Evolutionary conservation across 129 eudicot genomes (phyloP).

Genomic region (Flaveria robusta): DNA sequence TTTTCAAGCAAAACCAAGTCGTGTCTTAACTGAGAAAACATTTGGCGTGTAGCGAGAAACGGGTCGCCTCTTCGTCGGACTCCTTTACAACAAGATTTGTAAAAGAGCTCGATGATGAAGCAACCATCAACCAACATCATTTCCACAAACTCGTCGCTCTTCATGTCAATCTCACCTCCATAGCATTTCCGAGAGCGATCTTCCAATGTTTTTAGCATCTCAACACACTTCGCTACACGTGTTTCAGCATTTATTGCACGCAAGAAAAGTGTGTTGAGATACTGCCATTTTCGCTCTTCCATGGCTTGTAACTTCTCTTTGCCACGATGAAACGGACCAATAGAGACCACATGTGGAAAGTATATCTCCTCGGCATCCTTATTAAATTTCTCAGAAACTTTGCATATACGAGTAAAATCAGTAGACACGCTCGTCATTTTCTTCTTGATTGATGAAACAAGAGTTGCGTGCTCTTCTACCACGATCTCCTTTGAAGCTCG

Average conservation of each 20-base stretch:
- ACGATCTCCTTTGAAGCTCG: conserved; percentile 28
- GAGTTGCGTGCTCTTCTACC: conserved; percentile 33
- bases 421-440: conserved; percentile 40
- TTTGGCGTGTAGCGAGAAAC: conserved; percentile 35
- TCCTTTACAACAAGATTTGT: conserved; percentile 43
- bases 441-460: conserved; percentile 46
- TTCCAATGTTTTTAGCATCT: conserved; percentile 43
- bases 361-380: conserved; percentile 40
- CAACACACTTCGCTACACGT: conserved; percentile 43
- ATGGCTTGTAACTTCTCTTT: conserved; percentile 28
- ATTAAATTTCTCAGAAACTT: conserved; percentile 37
- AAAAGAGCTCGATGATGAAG: conserved; percentile 70
- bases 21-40: conserved; percentile 39
- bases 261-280: conserved; percentile 50
- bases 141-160: conserved; percentile 50
- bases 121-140: conserved; percentile 67
- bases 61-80: conserved; percentile 65
- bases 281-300: conserved; percentile 60
- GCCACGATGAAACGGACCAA: conserved; percentile 69
- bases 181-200: conserved; percentile 61
- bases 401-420: conserved; percentile 39
- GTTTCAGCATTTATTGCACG: conserved; percentile 43
- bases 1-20: conserved; percentile 71
- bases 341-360: conserved; percentile 52
- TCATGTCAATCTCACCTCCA: conserved; percentile 32